Evolutionary conservation across 2,329 filamentous ascomycete genomes (phyloP).

Genomic region (Domatiomyces catenatus): DNA sequence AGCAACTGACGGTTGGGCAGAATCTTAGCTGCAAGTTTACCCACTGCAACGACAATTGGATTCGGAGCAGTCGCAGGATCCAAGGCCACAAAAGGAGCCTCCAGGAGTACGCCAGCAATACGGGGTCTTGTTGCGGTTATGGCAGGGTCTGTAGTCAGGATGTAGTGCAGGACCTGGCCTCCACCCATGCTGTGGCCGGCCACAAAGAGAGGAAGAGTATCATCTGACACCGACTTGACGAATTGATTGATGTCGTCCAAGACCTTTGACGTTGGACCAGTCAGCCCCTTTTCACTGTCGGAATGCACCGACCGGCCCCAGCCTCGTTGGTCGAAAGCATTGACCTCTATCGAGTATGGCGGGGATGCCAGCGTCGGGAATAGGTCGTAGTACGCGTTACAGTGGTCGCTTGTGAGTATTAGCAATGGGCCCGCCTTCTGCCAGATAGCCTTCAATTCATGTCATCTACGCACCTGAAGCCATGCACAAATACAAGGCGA

Average conservation of each 20-base stretch:
- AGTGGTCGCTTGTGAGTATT: slow-evolving; percentile 7
- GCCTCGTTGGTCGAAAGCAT: slow-evolving; percentile 70
- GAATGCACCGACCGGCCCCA: slow-evolving; percentile 62
- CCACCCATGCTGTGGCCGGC: slow-evolving; percentile 90
- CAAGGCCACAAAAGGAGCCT: slow-evolving; percentile 66
- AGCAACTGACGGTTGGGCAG: slow-evolving; percentile 53
- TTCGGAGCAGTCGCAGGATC: slow-evolving; percentile 49
- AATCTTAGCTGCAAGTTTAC: slow-evolving; percentile 51
- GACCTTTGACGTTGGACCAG: slow-evolving; percentile 58
- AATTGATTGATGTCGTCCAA: slow-evolving; percentile 67
- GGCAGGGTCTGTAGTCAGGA: slow-evolving; percentile 22
- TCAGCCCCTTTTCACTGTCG: slow-evolving; percentile 42
- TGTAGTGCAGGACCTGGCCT: slow-evolving; percentile 54
- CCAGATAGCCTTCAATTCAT: background rate
- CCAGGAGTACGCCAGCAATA: slow-evolving; percentile 59
- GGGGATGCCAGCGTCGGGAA: slow-evolving; percentile 51
- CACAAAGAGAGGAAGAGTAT: slow-evolving; percentile 53
- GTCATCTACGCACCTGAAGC: slow-evolving; percentile 37
- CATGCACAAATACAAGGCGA: slow-evolving; percentile 69
- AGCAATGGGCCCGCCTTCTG: background rate
- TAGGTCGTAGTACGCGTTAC: slow-evolving; percentile 60
- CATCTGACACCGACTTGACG: slow-evolving; percentile 20
- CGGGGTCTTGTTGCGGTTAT: slow-evolving; percentile 38
- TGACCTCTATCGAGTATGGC: slow-evolving; percentile 55
- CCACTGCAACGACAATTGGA: slow-evolving; percentile 46